Evolutionary conservation across 2,329 filamentous ascomycete genomes (phyloP), one percentile per base, ranked within the genome.

Genomic region (Ceratocystiopsis minuta): DNA sequence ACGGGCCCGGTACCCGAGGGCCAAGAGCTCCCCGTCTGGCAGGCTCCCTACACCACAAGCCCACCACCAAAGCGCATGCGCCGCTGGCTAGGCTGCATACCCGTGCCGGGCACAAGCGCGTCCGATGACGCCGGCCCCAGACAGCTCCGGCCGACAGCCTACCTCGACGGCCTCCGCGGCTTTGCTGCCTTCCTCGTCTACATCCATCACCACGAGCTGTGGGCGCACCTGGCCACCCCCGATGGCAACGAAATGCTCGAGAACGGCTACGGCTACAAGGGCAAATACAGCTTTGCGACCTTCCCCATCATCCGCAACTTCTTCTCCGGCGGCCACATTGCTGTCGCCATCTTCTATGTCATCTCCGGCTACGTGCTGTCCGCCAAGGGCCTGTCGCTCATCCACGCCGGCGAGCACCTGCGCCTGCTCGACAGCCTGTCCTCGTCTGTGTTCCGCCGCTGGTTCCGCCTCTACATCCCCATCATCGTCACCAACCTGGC

Each of bases 121-220:
- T 16, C 13, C 10, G 37, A 18, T 20, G 16, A 13, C 40, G 9
- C 24, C 24, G 7, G 24, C 24, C 6, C 24, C 24, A 28, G 7
- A 28, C 24, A 28, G 13, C 55, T 66, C 14, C 59, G 67, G 7
- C 58, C 61, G 16, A 77, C 72, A 6, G 70, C 72, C n/a, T 76
- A 72, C 49, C 62, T 77, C 16, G 77, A 81, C 49, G 77, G 77
- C 14, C 59, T 81, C 14, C 61, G 78, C 52, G 77, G 78, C 4
- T 78, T 80, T 46, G 75, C 76, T 5, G 74, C 77, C 3, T 63
- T 81, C 28, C 53, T 80, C 24, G 77, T 81, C 14, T 80, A 79
- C 54, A 62, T 67, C 49, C 70, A 76, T 41, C 72, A 78, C 54
- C 66, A 78, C 53, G 57, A 69, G 48, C 54, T 73, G 6, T 76